Conservation (phyloP, 306 rosid genomes). For the Prinsepia uniflora region DNA sequence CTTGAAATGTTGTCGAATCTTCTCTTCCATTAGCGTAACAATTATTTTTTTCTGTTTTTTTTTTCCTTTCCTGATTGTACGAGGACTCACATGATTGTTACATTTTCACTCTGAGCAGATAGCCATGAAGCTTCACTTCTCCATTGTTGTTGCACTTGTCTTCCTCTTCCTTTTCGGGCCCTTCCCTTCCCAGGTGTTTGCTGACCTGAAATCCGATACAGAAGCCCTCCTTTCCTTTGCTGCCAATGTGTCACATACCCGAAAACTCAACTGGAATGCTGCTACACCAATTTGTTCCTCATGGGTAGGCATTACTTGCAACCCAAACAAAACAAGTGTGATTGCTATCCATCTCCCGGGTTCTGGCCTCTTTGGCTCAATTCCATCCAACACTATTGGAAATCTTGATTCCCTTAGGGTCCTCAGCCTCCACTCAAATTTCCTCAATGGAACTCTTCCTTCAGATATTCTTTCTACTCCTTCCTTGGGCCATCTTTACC, state of each 20-base stretch:
- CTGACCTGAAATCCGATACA: slow-evolving; percentile 61
- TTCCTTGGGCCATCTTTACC: slow-evolving; percentile 52
- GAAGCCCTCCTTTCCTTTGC: slow-evolving; percentile 64
- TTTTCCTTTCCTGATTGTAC: slow-evolving; percentile 11
- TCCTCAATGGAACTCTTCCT: slow-evolving; percentile 61
- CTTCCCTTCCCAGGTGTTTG: slow-evolving; percentile 24
- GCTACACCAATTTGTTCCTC: slow-evolving; percentile 51
- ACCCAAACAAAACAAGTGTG: slow-evolving; percentile 42
- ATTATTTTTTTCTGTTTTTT: slow-evolving; percentile 26
- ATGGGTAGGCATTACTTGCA: slow-evolving; percentile 72
- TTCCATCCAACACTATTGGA: slow-evolving; percentile 54
- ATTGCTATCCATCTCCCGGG: slow-evolving; percentile 65
- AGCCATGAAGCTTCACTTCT: slow-evolving; percentile 46
- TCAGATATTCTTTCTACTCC: slow-evolving; percentile 56
- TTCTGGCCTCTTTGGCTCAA: slow-evolving; percentile 50
- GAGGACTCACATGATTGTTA: slow-evolving; percentile 26
- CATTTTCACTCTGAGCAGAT: slow-evolving; percentile 26
- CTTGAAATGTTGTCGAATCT: not conserved
- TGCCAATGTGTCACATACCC: slow-evolving; percentile 42
- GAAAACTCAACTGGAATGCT: slow-evolving; percentile 68
- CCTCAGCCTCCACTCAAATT: slow-evolving; percentile 69
- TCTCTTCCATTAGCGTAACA: not conserved
- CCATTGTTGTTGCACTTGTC: slow-evolving; percentile 31
- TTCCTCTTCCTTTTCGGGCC: slow-evolving; percentile 24
- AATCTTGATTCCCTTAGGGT: slow-evolving; percentile 58